These are phyloP conservation scores for Sphagnum contortum DNA, from an alignment of 225 moss, liverwort and hornwort genomes.

Conservation along the genomic window DNA sequence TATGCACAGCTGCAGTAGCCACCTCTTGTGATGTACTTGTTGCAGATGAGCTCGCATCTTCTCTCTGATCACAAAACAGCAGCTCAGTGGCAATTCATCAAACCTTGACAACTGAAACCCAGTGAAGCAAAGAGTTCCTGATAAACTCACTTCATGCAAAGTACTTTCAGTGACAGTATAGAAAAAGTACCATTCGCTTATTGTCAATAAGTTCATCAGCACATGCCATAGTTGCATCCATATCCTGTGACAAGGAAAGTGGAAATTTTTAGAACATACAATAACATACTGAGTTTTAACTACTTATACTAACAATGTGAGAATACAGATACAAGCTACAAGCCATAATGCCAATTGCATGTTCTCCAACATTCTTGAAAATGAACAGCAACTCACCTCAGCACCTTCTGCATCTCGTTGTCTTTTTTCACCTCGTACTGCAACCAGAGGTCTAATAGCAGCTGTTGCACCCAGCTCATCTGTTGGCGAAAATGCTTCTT, in stretches of 20 bases:
- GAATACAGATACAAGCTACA: too few species aligned
- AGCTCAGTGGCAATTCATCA: neutral
- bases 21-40: constrained; percentile 7
- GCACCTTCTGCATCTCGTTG: constrained; percentile 21
- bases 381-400: constrained; percentile 18
- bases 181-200: constrained; percentile 35
- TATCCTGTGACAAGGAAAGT: constrained; percentile 17
- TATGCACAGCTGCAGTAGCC: constrained; percentile 17
- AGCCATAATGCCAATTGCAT: too few species aligned
- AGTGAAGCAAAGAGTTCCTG: too few species aligned
- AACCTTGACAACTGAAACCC: neutral
- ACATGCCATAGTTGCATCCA: constrained; percentile 30
- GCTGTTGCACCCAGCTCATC: constrained; percentile 6
- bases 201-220: constrained; percentile 9
- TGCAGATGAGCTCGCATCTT: constrained; percentile 22
- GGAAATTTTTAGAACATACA: too few species aligned
- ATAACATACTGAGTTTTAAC: too few species aligned
- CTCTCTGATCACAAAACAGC: constrained; percentile 32
- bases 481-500: constrained; percentile 29
- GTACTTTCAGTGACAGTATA: too few species aligned
- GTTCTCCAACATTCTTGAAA: neutral
- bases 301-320: too few species aligned
- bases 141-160: too few species aligned
- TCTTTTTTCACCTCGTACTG: constrained; percentile 37
- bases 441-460: constrained; percentile 8